A percentile compares a stretch with the other conserved stretches of the same genome.
Conservation (phyloP, 495 filamentous ascomycete genomes). For the Tetracladium setigerum region DNA sequence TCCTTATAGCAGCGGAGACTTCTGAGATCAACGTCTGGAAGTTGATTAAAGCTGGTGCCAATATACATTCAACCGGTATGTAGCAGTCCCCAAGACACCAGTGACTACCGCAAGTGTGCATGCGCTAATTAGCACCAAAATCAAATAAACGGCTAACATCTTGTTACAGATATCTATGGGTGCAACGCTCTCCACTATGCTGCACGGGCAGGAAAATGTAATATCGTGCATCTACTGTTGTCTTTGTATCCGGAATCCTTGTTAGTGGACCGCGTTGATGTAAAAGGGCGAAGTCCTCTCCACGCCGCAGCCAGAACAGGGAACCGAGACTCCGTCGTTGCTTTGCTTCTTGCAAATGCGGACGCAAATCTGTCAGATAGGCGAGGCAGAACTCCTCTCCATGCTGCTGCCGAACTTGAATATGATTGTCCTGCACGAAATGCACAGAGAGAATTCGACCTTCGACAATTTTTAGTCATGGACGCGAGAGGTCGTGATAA, state of each 20-base stretch:
- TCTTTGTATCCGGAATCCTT: slow-evolving; percentile 10
- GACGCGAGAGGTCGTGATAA: background rate
- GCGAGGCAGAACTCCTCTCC: slow-evolving; percentile 3
- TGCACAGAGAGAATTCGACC: background rate
- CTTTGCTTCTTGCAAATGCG: slow-evolving; percentile 28
- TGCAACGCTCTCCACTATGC: slow-evolving; percentile 3
- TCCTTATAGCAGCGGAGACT: slow-evolving; percentile 26
- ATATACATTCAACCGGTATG: background rate
- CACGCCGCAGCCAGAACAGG: slow-evolving; percentile 33
- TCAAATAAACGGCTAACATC: no score
- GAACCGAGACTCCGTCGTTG: slow-evolving; percentile 25
- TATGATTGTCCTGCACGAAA: background rate
- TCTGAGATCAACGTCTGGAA: slow-evolving; percentile 22
- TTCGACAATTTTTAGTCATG: background rate
- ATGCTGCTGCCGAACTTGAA: slow-evolving; percentile 11
- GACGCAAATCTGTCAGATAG: slow-evolving; percentile 7
- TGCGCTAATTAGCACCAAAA: no score
- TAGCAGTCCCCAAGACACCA: no score
- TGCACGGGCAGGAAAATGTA: slow-evolving; percentile 15
- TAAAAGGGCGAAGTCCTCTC: slow-evolving; percentile 22
- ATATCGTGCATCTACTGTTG: slow-evolving; percentile 26
- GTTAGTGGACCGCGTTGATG: slow-evolving; percentile 14
- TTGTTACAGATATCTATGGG: background rate
- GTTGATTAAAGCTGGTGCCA: slow-evolving; percentile 27
- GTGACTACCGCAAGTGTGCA: no score